Evolutionary conservation across 352 stramenopile genomes (phyloP), one percentile per base, ranked within the genome.

Genomic region (Globisporangium cederbergense): DNA sequence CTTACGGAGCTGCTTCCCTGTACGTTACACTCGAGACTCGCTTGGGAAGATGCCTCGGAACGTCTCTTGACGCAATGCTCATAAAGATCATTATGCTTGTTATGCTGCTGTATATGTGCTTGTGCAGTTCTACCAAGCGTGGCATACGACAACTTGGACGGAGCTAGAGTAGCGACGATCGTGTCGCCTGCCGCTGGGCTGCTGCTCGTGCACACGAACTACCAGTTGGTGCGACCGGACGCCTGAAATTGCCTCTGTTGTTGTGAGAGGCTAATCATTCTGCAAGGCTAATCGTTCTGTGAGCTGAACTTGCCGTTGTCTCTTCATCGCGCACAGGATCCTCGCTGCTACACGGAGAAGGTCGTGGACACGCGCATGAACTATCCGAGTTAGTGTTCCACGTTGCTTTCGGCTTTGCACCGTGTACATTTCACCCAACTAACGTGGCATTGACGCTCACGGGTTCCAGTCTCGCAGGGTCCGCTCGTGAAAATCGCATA

Each of bases 131-230:
- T 81, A 18, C 79, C 79, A 22, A 72, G 68, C 5, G 72, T 81
- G 22, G 65, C 67, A 36, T 89, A 86, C 61, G 79, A 86, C 14
- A 89, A 82, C 52, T 49, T 89, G 8, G 79, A 89, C 62, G 74
- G 75, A 6, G 74, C 53, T 6, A 73, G 76, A 46, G 77, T 64
- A 3, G 60, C 69, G 10, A 68, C 74, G 20, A 55, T 89, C 6
- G 68, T 72, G 60, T 75, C 76, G 25, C 77, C 77, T 16, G 78
- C 71, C 50, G 42, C 66, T 20, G 79, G 79, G 28, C 60, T 79
- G 22, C 64, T 89, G 45, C 70, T 86, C 42, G 69, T 75, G 0
- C 77, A 85, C 59, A 49, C 72, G 11, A 85, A 78, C 61, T 85
- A 89, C 65, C 75, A 77, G 74, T 68, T 79, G 52, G 78, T 83